These are phyloP conservation scores for Ramaria rubella DNA, from an alignment of 768 basidiomycete genomes.

Conservation along the genomic window DNA sequence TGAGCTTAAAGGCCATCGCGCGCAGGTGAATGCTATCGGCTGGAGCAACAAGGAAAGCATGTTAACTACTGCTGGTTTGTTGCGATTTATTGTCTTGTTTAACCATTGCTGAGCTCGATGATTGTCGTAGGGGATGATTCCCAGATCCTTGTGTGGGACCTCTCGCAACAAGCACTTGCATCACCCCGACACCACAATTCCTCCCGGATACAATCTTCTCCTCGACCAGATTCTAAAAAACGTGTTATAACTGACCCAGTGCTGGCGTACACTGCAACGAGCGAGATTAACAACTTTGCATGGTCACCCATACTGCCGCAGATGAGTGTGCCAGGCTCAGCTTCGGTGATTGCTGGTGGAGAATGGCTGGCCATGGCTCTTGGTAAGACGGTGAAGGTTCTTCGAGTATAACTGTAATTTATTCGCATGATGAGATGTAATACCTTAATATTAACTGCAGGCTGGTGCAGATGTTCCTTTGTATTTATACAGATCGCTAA, in stretches of 20 bases:
- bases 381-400: constrained; percentile 73
- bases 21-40: constrained; percentile 77
- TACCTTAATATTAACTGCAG: neutral
- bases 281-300: constrained; percentile 76
- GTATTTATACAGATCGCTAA: too few species aligned
- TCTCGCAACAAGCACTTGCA: constrained; percentile 32
- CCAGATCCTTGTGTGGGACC: constrained; percentile 91
- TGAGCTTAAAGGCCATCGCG: constrained; percentile 79
- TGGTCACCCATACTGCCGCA: constrained; percentile 85
- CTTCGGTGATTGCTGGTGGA: constrained; percentile 65
- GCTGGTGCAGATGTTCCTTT: too few species aligned
- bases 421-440: neutral
- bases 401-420: constrained; percentile 51
- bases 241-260: constrained; percentile 66
- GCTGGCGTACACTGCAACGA: constrained; percentile 75
- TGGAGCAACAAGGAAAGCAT: constrained; percentile 87
- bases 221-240: constrained; percentile 75
- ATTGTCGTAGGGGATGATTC: constrained; percentile 73
- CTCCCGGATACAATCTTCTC: constrained; percentile 64
- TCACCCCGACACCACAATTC: neutral
- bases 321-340: constrained; percentile 60
- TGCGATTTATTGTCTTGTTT: constrained; percentile 8
- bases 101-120: constrained; percentile 4
- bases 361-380: constrained; percentile 85
- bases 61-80: constrained; percentile 86